Evolutionary conservation across 805 yeast genomes (phyloP).

Genomic region (Wickerhamia fluorescens): DNA sequence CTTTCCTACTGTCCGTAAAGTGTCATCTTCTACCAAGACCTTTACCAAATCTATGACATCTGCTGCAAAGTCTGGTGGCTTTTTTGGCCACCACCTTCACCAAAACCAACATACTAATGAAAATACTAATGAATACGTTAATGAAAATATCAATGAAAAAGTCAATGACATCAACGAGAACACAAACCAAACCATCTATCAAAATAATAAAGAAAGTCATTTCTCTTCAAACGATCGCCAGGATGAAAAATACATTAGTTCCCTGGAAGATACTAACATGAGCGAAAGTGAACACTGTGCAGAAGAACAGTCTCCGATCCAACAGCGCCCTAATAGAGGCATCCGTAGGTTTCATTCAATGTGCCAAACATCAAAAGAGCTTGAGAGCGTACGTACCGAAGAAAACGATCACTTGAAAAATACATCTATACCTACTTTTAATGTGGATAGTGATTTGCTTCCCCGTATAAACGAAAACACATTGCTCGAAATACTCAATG

Average conservation of each 20-base stretch:
- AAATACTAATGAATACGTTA: too few species aligned
- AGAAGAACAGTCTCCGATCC: constrained; percentile 4
- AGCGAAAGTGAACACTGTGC: too few species aligned
- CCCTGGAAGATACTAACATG: too few species aligned
- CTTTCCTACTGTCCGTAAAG: constrained; percentile 12
- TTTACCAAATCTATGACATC: constrained; percentile 14
- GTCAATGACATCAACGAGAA: too few species aligned
- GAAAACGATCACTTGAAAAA: constrained; percentile 27
- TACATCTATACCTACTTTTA: constrained; percentile 23
- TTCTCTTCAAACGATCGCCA: too few species aligned
- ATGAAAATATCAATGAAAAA: too few species aligned
- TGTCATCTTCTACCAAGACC: constrained; percentile 13
- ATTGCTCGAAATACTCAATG: constrained; percentile 51
- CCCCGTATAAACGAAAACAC: constrained; percentile 60
- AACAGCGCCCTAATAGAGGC: constrained; percentile 13
- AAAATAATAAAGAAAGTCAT: too few species aligned
- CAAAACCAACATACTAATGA: too few species aligned
- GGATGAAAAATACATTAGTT: too few species aligned
- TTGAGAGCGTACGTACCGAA: constrained; percentile 13
- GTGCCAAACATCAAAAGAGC: constrained; percentile 46
- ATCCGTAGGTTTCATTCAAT: constrained; percentile 62
- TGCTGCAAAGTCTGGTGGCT: constrained; percentile 15
- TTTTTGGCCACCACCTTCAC: too few species aligned
- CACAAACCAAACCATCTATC: too few species aligned
- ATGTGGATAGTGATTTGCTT: constrained; percentile 47